Conservation (phyloP, 2,329 filamentous ascomycete genomes). For the Escovopsis sp. region DNA sequence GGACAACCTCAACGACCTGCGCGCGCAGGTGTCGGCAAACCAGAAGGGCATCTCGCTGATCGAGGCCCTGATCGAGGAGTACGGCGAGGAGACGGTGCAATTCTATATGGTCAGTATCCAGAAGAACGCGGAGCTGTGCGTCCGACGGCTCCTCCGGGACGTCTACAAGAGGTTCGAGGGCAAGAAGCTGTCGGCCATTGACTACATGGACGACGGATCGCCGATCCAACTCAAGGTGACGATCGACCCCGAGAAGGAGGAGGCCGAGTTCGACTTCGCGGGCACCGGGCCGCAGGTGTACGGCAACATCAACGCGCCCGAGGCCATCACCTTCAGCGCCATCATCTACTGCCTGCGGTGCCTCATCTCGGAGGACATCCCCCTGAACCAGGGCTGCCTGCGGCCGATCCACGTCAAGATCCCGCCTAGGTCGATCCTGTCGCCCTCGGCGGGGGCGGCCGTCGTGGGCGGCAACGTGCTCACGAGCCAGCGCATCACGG, state of each 20-base stretch:
- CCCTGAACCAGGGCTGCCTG: constrained; percentile 69
- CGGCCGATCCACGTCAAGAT: constrained; percentile 62
- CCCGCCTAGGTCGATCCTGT: constrained; percentile 56
- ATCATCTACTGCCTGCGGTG: constrained; percentile 76
- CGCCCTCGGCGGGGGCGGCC: constrained; percentile 59
- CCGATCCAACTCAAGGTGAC: constrained; percentile 60
- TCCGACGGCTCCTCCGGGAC: constrained; percentile 55
- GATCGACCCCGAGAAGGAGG: constrained; percentile 59
- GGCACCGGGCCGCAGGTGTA: constrained; percentile 71
- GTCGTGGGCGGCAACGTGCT: constrained; percentile 70
- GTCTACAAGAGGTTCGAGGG: constrained; percentile 57
- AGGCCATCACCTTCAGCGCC: constrained; percentile 71
- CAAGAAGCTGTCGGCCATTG: constrained; percentile 52
- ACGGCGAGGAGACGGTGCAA: constrained; percentile 61
- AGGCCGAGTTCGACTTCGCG: constrained; percentile 65
- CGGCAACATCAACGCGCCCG: constrained; percentile 65
- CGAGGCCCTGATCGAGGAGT: constrained; percentile 57
- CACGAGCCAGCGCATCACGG: constrained; percentile 28
- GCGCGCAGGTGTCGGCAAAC: constrained; percentile 72
- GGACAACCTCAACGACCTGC: constrained; percentile 71
- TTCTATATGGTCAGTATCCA: constrained; percentile 78
- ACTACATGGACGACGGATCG: constrained; percentile 75
- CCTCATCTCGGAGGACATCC: constrained; percentile 67
- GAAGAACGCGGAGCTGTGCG: constrained; percentile 60
- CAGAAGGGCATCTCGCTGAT: constrained; percentile 78